Evolutionary conservation across 768 basidiomycete species (phyloP).

Genomic region (Fistulinella prunicolor): DNA sequence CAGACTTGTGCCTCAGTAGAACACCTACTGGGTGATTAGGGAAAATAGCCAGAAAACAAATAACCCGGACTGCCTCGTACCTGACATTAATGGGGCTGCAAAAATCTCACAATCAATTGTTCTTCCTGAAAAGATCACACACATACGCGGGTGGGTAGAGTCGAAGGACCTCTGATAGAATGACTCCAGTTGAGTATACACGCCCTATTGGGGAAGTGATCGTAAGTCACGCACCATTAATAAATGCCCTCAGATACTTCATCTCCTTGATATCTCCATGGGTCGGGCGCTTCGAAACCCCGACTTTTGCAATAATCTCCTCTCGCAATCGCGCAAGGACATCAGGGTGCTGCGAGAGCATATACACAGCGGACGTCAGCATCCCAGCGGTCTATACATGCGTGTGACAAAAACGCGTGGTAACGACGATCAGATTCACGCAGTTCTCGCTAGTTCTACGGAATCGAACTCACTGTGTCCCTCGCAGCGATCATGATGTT

Average conservation of each 20-base stretch:
- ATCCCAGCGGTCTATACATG: conserved; percentile 29
- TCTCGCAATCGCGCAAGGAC: conserved; percentile 48
- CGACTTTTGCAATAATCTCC: conserved; percentile 55
- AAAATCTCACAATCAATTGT: conserved; percentile 2
- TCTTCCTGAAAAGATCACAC: background rate
- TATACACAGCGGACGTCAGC: conserved; percentile 38
- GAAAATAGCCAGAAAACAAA: background rate
- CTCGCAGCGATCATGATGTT: conserved; percentile 31
- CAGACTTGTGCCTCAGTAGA: conserved; percentile 15
- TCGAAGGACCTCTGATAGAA: conserved; percentile 29
- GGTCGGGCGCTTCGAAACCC: conserved; percentile 45
- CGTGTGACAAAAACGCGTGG: background rate
- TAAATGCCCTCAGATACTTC: conserved; percentile 62
- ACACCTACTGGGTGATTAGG: conserved; percentile 14
- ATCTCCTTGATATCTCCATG: conserved; percentile 58
- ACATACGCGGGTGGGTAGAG: conserved; percentile 31
- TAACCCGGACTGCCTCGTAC: background rate
- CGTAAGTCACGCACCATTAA: conserved; percentile 46
- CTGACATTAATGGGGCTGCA: conserved; percentile 23
- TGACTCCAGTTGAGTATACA: background rate
- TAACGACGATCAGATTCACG: background rate
- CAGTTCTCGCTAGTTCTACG: background rate
- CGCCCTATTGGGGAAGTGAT: background rate
- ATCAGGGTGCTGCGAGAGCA: conserved; percentile 50
- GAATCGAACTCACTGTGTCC: conserved; percentile 42